Evolutionary conservation across 2,329 filamentous ascomycete genomes (phyloP).

Genomic region (Gaeumannomyces tritici): DNA sequence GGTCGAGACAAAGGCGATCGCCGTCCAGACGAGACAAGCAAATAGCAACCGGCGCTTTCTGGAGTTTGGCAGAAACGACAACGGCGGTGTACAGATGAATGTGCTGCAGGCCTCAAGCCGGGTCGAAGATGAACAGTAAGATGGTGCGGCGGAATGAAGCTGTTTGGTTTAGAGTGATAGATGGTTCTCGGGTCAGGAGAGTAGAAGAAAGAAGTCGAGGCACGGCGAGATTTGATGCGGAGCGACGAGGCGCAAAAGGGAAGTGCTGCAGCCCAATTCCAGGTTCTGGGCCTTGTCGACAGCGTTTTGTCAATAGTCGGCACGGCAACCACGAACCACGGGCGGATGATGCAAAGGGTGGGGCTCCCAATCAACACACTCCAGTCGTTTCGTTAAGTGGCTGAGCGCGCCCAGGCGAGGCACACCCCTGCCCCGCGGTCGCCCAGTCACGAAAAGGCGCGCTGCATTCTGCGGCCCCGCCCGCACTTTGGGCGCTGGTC

Average conservation of each 20-base stretch:
- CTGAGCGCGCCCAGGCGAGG: neutral
- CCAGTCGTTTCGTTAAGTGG: neutral
- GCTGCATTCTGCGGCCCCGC: too few species aligned
- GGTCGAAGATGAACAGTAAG: neutral
- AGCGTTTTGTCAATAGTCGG: neutral
- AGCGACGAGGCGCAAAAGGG: neutral
- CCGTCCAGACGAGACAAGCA: neutral
- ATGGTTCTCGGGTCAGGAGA: neutral
- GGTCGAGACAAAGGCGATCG: neutral
- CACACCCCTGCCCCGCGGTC: neutral
- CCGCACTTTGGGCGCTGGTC: neutral
- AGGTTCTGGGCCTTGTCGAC: neutral
- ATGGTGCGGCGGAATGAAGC: neutral
- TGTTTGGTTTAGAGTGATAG: neutral
- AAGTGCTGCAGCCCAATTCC: neutral
- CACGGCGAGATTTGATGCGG: too few species aligned
- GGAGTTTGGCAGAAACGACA: neutral
- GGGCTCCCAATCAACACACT: neutral
- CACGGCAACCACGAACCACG: neutral
- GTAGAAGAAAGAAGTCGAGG: neutral
- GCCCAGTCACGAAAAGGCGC: neutral
- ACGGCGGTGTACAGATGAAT: neutral
- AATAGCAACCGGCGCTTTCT: neutral
- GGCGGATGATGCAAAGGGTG: neutral
- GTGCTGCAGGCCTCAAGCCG: neutral